Percentiles rank a stretch among this genome's conserved stretches.
Conservation (phyloP, 306 rosid genomes). For the Cajanus cajan region DNA sequence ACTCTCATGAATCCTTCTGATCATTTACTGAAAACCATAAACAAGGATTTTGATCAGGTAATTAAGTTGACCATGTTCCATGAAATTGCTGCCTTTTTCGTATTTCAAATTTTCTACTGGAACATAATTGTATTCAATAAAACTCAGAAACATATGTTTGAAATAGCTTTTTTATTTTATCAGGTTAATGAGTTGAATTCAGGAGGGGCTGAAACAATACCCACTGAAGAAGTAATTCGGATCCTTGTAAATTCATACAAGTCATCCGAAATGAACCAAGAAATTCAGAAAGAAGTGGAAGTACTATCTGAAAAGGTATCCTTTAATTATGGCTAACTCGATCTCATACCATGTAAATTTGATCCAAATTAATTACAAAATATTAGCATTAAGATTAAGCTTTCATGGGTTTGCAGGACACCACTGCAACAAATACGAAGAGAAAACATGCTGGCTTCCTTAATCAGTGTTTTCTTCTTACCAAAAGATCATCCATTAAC, state of each 20-base stretch:
- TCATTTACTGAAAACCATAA: conserved; percentile 69
- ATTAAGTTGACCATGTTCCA: too few relatives aligned
- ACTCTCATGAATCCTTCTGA: conserved; percentile 69
- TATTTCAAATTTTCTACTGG: background rate
- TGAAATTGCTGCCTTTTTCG: background rate
- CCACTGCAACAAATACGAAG: conserved; percentile 28
- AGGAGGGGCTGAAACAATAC: background rate
- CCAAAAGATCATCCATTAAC: conserved; percentile 57
- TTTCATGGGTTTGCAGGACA: conserved; percentile 26
- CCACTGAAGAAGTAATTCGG: conserved; percentile 30
- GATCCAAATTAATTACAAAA: background rate
- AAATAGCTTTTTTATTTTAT: background rate
- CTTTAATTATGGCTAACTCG: background rate
- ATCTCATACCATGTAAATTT: background rate
- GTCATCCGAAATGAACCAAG: conserved; percentile 35
- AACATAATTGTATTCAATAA: background rate
- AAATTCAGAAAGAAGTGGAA: conserved; percentile 30
- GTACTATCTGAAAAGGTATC: conserved; percentile 25
- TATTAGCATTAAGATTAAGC: background rate
- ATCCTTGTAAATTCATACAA: conserved; percentile 32
- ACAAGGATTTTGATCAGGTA: conserved; percentile 77
- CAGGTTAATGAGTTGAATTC: conserved; percentile 41
- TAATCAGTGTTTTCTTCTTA: conserved; percentile 53
- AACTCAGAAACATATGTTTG: background rate
- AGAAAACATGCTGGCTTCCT: conserved; percentile 54